A percentile compares a stretch with the other conserved stretches of the same genome.
Conservation (phyloP, 169 alveolate species). For the Cryptosporidium baileyi region DNA sequence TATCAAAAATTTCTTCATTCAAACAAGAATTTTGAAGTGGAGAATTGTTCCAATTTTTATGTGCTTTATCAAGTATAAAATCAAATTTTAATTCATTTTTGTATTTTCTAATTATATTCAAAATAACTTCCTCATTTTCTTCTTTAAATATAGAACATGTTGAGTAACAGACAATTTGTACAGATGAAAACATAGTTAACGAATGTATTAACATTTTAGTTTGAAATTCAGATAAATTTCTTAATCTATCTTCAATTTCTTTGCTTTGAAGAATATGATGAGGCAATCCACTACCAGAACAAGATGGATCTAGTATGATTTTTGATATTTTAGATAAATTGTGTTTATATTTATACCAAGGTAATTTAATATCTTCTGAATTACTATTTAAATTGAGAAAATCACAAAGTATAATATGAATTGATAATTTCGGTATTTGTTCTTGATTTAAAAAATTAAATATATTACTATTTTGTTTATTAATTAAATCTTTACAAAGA, state of each 20-base stretch:
- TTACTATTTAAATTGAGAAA: not conserved
- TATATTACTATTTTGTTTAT: not conserved
- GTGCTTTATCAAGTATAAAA: slow-evolving; percentile 14
- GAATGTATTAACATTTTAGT: slow-evolving; percentile 73
- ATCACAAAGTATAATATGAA: slow-evolving; percentile 8
- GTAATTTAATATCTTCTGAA: not conserved
- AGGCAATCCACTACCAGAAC: slow-evolving; percentile 79
- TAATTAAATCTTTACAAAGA: not conserved
- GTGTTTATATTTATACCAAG: slow-evolving; percentile 42
- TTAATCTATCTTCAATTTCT: slow-evolving; percentile 33
- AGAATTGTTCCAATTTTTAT: not conserved
- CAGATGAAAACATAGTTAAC: slow-evolving; percentile 69
- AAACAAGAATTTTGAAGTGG: not conserved
- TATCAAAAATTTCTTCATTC: not conserved
- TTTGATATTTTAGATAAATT: not conserved
- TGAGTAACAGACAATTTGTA: slow-evolving; percentile 72
- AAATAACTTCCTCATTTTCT: slow-evolving; percentile 76
- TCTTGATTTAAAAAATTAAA: not conserved
- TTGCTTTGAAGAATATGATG: slow-evolving; percentile 29
- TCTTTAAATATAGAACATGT: slow-evolving; percentile 76
- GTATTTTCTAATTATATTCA: slow-evolving; percentile 12
- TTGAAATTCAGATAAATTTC: slow-evolving; percentile 72
- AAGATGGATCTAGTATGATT: slow-evolving; percentile 76
- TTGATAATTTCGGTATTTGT: not conserved
- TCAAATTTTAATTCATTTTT: not conserved